phyloP scores from a whole-genome alignment of 2,329 filamentous ascomycete species.

The Paracoccidioides lutzii region DNA sequence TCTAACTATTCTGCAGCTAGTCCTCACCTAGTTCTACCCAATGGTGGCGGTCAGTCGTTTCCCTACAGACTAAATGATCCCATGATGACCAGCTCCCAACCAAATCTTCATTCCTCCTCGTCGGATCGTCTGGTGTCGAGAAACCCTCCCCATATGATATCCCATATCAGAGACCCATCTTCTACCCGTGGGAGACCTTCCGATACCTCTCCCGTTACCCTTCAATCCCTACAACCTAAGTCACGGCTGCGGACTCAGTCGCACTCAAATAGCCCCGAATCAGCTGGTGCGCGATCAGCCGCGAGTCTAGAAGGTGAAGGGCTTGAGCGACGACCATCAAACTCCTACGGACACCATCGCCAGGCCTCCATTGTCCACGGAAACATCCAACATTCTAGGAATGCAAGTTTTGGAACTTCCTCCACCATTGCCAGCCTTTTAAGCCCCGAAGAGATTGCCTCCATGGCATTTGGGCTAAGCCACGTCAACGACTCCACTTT shows the following conservation, averaged over 20 bases:
- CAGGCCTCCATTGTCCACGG: constrained; percentile 97
- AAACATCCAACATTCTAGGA: constrained; percentile 69
- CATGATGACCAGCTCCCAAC: constrained; percentile 26
- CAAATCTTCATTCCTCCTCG: constrained; percentile 23
- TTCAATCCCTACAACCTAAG: constrained; percentile 25
- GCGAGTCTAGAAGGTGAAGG: constrained; percentile 23
- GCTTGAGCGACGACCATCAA: constrained; percentile 31
- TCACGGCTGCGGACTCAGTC: constrained; percentile 26
- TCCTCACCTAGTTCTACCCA: constrained; percentile 26
- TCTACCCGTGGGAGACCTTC: constrained; percentile 29
- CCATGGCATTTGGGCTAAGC: constrained; percentile 45
- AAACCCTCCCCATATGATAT: constrained; percentile 25
- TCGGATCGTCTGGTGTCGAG: constrained; percentile 26
- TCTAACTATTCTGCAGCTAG: constrained; percentile 18
- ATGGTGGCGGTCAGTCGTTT: constrained; percentile 28
- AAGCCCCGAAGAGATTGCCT: constrained; percentile 73
- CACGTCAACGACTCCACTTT: constrained; percentile 35
- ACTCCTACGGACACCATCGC: constrained; percentile 73
- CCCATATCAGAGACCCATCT: constrained; percentile 34
- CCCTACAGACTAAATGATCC: constrained; percentile 31
- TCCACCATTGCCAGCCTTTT: constrained; percentile 65
- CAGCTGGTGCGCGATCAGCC: constrained; percentile 22
- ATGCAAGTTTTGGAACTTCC: constrained; percentile 60
- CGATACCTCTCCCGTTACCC: constrained; percentile 24
- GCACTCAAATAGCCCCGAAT: constrained; percentile 32